A percentile compares a stretch with the other conserved stretches of the same genome.
Evolutionary conservation across 768 basidiomycete genomes (phyloP).

Genomic region (Trametopsis cervina): DNA sequence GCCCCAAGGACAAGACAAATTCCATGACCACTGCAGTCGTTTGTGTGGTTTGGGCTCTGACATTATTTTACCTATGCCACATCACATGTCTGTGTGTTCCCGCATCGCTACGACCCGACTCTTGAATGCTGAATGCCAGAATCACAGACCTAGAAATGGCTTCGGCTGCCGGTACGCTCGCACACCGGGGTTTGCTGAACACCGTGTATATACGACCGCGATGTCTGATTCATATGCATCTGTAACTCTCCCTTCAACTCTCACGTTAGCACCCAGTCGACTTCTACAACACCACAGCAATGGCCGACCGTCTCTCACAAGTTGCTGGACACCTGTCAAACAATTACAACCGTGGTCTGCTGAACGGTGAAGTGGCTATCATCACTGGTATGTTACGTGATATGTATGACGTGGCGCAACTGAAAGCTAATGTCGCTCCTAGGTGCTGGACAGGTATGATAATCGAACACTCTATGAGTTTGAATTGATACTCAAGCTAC

Average conservation of each 20-base stretch:
- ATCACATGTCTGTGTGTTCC: too few species aligned
- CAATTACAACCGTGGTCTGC: slow-evolving; percentile 43
- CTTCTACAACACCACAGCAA: slow-evolving; percentile 8
- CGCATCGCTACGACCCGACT: too few species aligned
- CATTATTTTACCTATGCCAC: too few species aligned
- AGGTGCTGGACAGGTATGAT: slow-evolving; percentile 70
- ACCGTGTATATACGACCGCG: too few species aligned
- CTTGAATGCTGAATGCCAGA: too few species aligned
- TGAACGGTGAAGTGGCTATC: slow-evolving; percentile 76
- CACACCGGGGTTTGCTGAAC: too few species aligned
- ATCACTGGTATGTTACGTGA: slow-evolving; percentile 58
- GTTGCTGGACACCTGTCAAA: slow-evolving; percentile 65
- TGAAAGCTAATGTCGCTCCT: slow-evolving; percentile 1
- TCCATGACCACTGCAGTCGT: too few species aligned
- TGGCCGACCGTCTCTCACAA: slow-evolving; percentile 47
- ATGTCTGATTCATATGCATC: too few species aligned
- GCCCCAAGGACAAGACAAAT: too few species aligned
- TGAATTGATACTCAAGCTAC: not conserved
- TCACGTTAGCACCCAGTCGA: not conserved
- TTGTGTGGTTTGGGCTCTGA: too few species aligned
- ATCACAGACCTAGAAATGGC: not conserved
- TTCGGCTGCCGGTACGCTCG: not conserved
- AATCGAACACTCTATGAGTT: not conserved
- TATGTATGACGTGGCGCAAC: slow-evolving; percentile 1
- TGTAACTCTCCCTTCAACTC: not conserved